Conservation (phyloP, 495 filamentous ascomycete genomes). For the Xylaria castorea region DNA sequence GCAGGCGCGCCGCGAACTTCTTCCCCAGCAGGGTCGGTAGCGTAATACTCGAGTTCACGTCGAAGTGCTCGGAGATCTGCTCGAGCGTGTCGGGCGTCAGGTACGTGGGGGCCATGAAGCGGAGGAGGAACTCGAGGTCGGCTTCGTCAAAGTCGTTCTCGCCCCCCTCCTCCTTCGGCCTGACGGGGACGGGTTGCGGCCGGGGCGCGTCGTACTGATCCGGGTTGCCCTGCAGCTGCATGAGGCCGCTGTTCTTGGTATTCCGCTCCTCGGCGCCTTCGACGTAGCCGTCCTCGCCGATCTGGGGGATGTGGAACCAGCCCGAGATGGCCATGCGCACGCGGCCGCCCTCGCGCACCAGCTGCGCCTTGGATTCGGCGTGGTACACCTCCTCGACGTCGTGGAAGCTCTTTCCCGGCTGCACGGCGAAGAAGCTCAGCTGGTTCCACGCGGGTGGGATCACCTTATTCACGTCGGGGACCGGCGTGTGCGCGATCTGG, state of each 20-base stretch:
- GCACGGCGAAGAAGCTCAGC: slow-evolving; percentile 96
- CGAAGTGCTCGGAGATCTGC: slow-evolving; percentile 76
- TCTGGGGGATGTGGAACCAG: slow-evolving; percentile 99
- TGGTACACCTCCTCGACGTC: slow-evolving; percentile 98
- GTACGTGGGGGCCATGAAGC: slow-evolving; percentile 88
- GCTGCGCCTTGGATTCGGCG: slow-evolving; percentile 55
- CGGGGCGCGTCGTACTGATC: slow-evolving; percentile 86
- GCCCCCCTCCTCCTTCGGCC: slow-evolving; percentile 52
- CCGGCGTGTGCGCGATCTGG: slow-evolving; percentile 73
- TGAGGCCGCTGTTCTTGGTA: slow-evolving; percentile 84
- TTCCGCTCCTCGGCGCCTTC: slow-evolving; percentile 87
- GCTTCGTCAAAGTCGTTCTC: slow-evolving; percentile 65
- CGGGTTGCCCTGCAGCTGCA: slow-evolving; percentile 88
- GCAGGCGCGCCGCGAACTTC: slow-evolving; percentile 74
- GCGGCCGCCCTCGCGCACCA: slow-evolving; percentile 69
- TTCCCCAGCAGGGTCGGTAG: slow-evolving; percentile 77
- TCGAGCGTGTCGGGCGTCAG: slow-evolving; percentile 94
- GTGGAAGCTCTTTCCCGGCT: slow-evolving; percentile 96
- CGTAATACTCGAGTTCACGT: slow-evolving; percentile 80
- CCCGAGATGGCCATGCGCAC: slow-evolving; percentile 97
- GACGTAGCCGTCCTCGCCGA: slow-evolving; percentile 92
- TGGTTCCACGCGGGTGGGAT: slow-evolving; percentile 98
- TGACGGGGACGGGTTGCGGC: slow-evolving; percentile 59
- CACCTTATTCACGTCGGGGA: slow-evolving; percentile 72
- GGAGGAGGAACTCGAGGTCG: slow-evolving; percentile 85